Base-by-base conservation (phyloP, 352 stramenopile species). In the Phytophthora litchii region DNA sequence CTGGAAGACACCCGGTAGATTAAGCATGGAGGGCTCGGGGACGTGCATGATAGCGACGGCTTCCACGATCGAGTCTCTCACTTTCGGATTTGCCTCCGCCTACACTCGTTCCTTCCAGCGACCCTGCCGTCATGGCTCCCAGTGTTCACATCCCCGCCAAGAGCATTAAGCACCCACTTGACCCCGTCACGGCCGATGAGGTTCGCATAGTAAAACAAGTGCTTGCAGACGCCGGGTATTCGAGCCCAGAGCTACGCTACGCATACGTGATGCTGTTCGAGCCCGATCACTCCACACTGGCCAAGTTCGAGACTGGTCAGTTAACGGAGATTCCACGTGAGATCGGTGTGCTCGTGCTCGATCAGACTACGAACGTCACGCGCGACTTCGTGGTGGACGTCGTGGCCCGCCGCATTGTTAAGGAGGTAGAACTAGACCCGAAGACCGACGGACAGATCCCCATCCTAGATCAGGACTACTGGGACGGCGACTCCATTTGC, bases 221-320 rank as follows among this genome's bases (percentile, higher is more conserved):
- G 37, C 60, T 80, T 14, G 68, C 61, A 6, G 71, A 77, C 8
- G 56, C 55, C 14, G 74, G 70, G n/a, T 72, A 74, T 64, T 58
- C 45, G 12, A 60, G 71, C 12, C 40, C 66, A 7, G 50, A 72
- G 17, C 20, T 80, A 3, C 74, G 74, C 41, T 83, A 75, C 53
- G 76, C 71, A 32, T 83, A 83, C 52, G 74, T 83, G 41, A 74
- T 83, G 71, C 52, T 83, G 54, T 76, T 74, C 43, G 74, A 80
- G 47, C 74, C 74, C 2, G 68, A 83, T 43, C 68, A 83, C 59
- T 40, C 58, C 25, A 83, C 71, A 21, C 49, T 83, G 40, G 38
- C 55, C 44, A 67, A 70, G 34, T 83, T 80, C 44, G 57, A 80
- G 12, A 27, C 59, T 31, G 68, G 65, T 2, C 44, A 76, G 16